phyloP scores from a whole-genome alignment of 208 protist genomes.

The Naegleria lovaniensis region DNA sequence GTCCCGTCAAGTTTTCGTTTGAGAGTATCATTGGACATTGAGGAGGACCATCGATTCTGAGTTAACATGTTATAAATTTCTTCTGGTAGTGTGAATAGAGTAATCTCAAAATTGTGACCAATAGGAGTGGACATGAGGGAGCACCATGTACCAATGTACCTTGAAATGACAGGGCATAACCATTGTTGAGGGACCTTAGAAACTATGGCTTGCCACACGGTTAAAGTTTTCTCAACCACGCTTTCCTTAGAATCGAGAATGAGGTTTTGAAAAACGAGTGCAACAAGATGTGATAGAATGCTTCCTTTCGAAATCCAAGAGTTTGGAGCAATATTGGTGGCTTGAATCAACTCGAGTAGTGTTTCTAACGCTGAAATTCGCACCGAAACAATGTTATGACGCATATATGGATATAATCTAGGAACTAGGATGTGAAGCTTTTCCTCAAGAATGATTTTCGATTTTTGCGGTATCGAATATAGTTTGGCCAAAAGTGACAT shows the following conservation, averaged over 20 bases:
- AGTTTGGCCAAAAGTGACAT: conserved; percentile 43
- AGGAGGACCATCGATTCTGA: background rate
- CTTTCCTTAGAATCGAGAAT: conserved; percentile 41
- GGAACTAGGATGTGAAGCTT: conserved; percentile 20
- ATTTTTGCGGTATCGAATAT: conserved; percentile 11
- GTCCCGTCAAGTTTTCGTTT: background rate
- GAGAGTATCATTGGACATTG: background rate
- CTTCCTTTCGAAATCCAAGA: conserved; percentile 37
- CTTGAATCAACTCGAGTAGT: conserved; percentile 39
- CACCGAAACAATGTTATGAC: conserved; percentile 46
- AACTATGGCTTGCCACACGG: conserved; percentile 32
- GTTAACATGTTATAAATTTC: background rate
- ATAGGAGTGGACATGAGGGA: background rate
- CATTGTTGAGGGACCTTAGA: background rate
- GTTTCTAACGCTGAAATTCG: conserved; percentile 43
- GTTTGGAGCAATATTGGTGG: background rate
- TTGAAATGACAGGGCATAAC: background rate
- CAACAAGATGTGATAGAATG: conserved; percentile 34
- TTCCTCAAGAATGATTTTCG: background rate
- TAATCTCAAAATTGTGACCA: background rate
- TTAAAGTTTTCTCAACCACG: conserved; percentile 35
- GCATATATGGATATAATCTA: conserved; percentile 24
- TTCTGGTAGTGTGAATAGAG: background rate
- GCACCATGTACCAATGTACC: background rate
- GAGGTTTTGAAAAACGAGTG: conserved; percentile 47